These are phyloP conservation scores for Coemansia interrupta DNA, from an alignment of 192 early-diverging fungal species.

Conservation along the genomic window DNA sequence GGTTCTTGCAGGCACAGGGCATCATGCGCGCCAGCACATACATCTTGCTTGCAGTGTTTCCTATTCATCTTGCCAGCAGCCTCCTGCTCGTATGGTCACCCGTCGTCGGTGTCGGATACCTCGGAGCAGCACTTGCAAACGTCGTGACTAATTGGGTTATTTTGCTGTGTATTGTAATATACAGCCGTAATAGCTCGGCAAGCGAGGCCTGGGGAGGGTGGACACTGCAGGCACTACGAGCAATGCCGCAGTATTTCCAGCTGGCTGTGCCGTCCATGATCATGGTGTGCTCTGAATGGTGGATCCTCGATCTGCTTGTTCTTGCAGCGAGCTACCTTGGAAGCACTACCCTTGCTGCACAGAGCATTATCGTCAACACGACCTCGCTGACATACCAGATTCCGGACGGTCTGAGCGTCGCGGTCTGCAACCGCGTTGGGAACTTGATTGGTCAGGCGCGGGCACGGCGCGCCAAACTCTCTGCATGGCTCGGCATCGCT, in stretches of 20 bases:
- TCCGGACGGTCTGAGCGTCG: conserved; percentile 57
- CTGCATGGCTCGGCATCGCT: conserved; percentile 33
- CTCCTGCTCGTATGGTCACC: conserved; percentile 78
- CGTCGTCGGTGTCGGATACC: conserved; percentile 65
- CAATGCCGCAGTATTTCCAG: conserved; percentile 54
- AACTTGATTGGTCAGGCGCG: conserved; percentile 52
- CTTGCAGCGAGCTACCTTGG: conserved; percentile 58
- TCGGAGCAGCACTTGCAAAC: conserved; percentile 82
- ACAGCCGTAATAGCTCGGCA: conserved; percentile 57
- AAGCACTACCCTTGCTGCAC: conserved; percentile 56
- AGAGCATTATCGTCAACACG: conserved; percentile 58
- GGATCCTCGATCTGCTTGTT: conserved; percentile 51
- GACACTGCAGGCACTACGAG: conserved; percentile 41
- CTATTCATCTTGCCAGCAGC: conserved; percentile 71
- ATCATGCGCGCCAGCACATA: conserved; percentile 82
- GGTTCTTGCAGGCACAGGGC: conserved; percentile 86
- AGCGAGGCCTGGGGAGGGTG: conserved; percentile 68
- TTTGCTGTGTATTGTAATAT: conserved; percentile 60
- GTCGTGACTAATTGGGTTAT: conserved; percentile 74
- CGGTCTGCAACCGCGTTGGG: conserved; percentile 55
- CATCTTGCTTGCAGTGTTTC: conserved; percentile 66
- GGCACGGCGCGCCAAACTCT: conserved; percentile 33
- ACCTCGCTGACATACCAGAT: conserved; percentile 54
- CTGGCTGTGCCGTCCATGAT: conserved; percentile 73
- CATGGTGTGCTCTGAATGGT: conserved; percentile 73